phyloP scores from a whole-genome alignment of 2,329 filamentous ascomycete species.

The Hortaea sp. region DNA sequence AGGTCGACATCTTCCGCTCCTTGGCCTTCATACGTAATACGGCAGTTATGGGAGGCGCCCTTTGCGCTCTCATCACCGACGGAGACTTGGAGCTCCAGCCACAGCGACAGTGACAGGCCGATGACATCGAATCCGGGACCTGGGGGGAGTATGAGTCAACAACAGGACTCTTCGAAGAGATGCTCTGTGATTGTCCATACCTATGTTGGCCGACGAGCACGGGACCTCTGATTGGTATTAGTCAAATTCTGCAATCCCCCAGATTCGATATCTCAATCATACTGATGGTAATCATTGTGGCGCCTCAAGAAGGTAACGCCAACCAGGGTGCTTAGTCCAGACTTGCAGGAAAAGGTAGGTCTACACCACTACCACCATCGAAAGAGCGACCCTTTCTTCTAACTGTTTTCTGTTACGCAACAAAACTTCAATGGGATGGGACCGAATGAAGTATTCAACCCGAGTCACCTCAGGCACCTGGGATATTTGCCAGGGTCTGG shows the following conservation, averaged over 20 bases:
- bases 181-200: constrained; percentile 20
- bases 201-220: constrained; percentile 95
- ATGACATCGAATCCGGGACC: constrained; percentile 95
- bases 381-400: too few species aligned
- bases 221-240: constrained; percentile 46
- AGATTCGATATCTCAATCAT: not conserved
- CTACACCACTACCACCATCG: too few species aligned
- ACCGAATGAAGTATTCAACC: too few species aligned
- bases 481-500: not conserved
- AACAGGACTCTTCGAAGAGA: not conserved
- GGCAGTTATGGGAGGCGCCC: constrained; percentile 65
- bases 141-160: constrained; percentile 4
- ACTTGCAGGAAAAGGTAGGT: too few species aligned
- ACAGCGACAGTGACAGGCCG: constrained; percentile 84
- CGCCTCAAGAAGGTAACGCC: too few species aligned
- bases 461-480: too few species aligned
- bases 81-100: constrained; percentile 79
- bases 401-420: too few species aligned
- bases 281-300: not conserved
- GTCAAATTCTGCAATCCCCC: not conserved
- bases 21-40: constrained; percentile 80
- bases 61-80: constrained; percentile 52
- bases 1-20: constrained; percentile 71
- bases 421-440: too few species aligned
- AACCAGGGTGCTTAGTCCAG: too few species aligned